Evolutionary conservation across 345 rosid species (phyloP).

Genomic region (Arabidopsis thaliana): TAIR10.1 NC_003075.7:11841501-11842000

Average conservation of each 20-base stretch:
- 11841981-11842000: background rate
- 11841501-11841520: background rate
- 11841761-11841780: too few relatives aligned
- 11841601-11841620: background rate
- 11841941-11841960: too few relatives aligned
- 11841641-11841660: background rate
- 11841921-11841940: too few relatives aligned
- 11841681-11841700: background rate
- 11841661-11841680: conserved; percentile 2
- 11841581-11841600: conserved; percentile 12
- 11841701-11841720: background rate
- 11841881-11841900: too few relatives aligned
- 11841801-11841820: background rate
- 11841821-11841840: too few relatives aligned
- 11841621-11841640: too few relatives aligned
- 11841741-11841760: too few relatives aligned
- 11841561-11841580: conserved; percentile 14
- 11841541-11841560: background rate
- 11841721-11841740: background rate
- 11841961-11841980: too few relatives aligned
- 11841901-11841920: too few relatives aligned
- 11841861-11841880: too few relatives aligned
- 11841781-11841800: background rate
- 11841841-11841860: too few relatives aligned
- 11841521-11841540: background rate